Evolutionary conservation across 768 basidiomycete genomes (phyloP).

Genomic region (Pulveroboletus sp.): DNA sequence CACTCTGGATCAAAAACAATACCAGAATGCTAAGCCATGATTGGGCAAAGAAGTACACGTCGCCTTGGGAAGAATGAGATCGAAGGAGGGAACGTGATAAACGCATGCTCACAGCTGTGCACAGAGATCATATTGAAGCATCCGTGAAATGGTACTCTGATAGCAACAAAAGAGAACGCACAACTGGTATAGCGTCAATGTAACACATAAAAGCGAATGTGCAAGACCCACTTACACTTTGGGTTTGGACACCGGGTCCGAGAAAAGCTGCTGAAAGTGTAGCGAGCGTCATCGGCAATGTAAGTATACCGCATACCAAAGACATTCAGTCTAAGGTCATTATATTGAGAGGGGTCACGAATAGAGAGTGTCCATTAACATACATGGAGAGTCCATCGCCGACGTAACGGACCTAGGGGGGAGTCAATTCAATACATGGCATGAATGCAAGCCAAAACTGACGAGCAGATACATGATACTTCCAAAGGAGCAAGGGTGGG

Average conservation of each 20-base stretch:
- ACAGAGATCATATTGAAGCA: not conserved
- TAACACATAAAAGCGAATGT: not conserved
- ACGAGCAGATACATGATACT: slow-evolving; percentile 20
- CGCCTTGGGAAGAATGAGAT: slow-evolving; percentile 8
- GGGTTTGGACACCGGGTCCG: slow-evolving; percentile 1
- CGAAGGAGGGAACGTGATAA: not conserved
- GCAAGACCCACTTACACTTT: slow-evolving; percentile 2
- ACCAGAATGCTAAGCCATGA: not conserved
- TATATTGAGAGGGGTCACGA: not conserved
- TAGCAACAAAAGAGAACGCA: slow-evolving; percentile 1
- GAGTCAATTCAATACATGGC: not conserved
- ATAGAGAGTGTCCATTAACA: not conserved
- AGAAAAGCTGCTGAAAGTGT: slow-evolving; percentile 11
- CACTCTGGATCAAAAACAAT: slow-evolving; percentile 4
- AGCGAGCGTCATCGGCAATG: not conserved
- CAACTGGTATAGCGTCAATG: slow-evolving; percentile 13
- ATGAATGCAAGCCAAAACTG: not conserved
- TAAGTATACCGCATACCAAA: not conserved
- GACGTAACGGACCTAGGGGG: slow-evolving; percentile 22
- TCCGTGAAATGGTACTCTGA: not conserved
- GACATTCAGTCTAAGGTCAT: slow-evolving; percentile 7
- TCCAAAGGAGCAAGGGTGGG: slow-evolving; percentile 7
- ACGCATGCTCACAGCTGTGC: slow-evolving; percentile 14
- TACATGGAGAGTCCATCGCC: slow-evolving; percentile 20
- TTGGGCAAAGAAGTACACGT: slow-evolving; percentile 1